Evolutionary conservation across 2,329 filamentous ascomycete genomes (phyloP), one percentile per base, ranked within the genome.

Genomic region (Sporothrix dimorphospora): DNA sequence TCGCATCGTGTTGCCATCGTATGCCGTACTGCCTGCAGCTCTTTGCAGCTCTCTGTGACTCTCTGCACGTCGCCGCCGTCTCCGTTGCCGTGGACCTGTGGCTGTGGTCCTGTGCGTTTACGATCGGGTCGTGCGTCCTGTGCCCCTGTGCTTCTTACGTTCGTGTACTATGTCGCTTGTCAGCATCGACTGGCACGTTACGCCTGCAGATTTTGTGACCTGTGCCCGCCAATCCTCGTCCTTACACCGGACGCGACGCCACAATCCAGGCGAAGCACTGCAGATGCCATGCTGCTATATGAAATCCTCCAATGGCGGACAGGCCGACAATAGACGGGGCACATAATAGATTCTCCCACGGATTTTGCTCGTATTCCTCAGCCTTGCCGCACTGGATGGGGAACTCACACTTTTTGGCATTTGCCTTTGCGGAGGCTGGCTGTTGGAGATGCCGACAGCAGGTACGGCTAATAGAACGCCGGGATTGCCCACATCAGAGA

Each of bases 31-130:
- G 47, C n/a, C 21, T 51, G 49, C 21, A 9, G 49, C 21, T 24
- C 30, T 63, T n/a, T 42, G 34, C 11, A 24, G 19, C 34, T 24
- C 30, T n/a, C 38, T 55, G 51, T 24, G 51, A 12, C 51, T 30
- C 21, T 16, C 51, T 65, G 59, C 59, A 65, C 6, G 59, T 45
- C 59, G 59, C 59, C 59, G 59, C 59, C 59, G 59, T 65, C 59
- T 45, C 59, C 59, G 59, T 45, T 65, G 30, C 59, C 38, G 59
- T 45, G n/a, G 5, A 19, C 30, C n/a, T 24, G 34, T 63, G 59
- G 59, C 59, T 65, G 38, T 45, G 27, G 14, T 16, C 19, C 16
- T 34, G 16, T 55, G 51, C 21, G 12, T n/a, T 59, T 38, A 55
- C 51, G 51, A 55, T 55, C 24, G 24, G 47, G 47, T 24, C 47